Evolutionary conservation across 2,329 filamentous ascomycete species (phyloP).

Genomic region (Hirsutella thompsonii): DNA sequence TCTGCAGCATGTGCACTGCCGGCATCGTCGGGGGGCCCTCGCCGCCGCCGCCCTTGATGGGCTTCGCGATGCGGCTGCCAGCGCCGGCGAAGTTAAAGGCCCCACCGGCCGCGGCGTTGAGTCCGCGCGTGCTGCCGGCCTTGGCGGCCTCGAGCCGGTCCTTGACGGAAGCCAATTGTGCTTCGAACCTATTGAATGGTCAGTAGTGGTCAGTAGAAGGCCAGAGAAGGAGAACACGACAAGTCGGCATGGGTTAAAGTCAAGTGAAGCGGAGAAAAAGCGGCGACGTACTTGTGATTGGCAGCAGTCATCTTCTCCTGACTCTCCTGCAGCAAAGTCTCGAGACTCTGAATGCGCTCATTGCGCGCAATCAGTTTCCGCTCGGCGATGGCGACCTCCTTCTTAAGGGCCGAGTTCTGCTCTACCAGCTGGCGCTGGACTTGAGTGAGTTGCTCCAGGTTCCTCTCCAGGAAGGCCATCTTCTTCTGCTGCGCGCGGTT

Average conservation of each 20-base stretch:
- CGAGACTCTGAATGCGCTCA: slow-evolving; percentile 89
- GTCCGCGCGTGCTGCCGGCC: slow-evolving; percentile 73
- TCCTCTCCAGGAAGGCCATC: slow-evolving; percentile 98
- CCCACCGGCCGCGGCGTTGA: slow-evolving; percentile 51
- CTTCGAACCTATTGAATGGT: slow-evolving; percentile 62
- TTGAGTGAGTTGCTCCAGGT: slow-evolving; percentile 92
- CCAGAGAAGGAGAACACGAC: too few species aligned
- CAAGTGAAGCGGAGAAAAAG: not conserved
- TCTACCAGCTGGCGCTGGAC: slow-evolving; percentile 96
- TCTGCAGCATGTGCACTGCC: slow-evolving; percentile 45
- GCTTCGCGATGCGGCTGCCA: slow-evolving; percentile 57
- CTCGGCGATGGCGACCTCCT: slow-evolving; percentile 97
- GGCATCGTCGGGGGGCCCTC: slow-evolving; percentile 34
- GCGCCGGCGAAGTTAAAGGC: slow-evolving; percentile 59
- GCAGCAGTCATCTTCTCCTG: slow-evolving; percentile 97
- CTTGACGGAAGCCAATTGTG: slow-evolving; percentile 92
- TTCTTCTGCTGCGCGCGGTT: slow-evolving; percentile 99
- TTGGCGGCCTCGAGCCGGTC: slow-evolving; percentile 95
- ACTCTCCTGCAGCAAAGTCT: slow-evolving; percentile 85
- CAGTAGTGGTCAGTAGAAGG: not conserved
- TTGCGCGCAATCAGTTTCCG: slow-evolving; percentile 93
- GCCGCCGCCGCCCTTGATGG: slow-evolving; percentile 47
- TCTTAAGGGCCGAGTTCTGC: slow-evolving; percentile 94
- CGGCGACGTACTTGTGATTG: slow-evolving; percentile 71
- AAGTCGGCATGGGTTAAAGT: not conserved